phyloP scores from a whole-genome alignment of 2,329 filamentous ascomycete genomes.

The Aspergillus clavatus region DNA sequence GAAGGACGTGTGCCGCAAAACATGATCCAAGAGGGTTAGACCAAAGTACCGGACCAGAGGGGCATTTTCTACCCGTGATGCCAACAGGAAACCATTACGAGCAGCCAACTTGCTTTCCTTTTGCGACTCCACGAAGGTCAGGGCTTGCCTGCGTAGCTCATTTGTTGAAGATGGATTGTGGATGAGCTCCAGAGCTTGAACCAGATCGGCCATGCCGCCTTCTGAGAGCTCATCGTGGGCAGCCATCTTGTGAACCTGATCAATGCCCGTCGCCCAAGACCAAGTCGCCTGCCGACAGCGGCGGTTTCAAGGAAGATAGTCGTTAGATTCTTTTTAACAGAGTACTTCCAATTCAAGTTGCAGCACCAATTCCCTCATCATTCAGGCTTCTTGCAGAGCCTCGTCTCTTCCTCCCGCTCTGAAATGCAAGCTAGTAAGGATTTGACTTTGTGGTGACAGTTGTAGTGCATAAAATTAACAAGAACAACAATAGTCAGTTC shows the following conservation, averaged over 20 bases:
- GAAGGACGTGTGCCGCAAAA: conserved; percentile 79
- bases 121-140: conserved; percentile 77
- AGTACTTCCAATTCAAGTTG: conserved; percentile 6
- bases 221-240: conserved; percentile 34
- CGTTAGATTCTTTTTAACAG: conserved; percentile 4
- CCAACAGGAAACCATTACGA: conserved; percentile 77
- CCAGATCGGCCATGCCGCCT: conserved; percentile 52
- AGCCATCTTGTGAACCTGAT: conserved; percentile 24
- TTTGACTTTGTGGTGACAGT: neutral
- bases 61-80: conserved; percentile 67
- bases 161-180: conserved; percentile 80
- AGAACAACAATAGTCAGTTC: neutral
- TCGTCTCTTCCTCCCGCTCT: neutral
- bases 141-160: conserved; percentile 73
- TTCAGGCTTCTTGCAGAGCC: conserved; percentile 8
- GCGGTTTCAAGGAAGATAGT: neutral
- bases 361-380: conserved; percentile 11
- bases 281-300: neutral
- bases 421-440: too few species aligned
- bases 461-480: neutral
- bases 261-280: neutral
- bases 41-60: conserved; percentile 89
- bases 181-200: conserved; percentile 80
- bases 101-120: conserved; percentile 77
- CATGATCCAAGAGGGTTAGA: conserved; percentile 83